phyloP scores from a whole-genome alignment of 31 red algal genomes.

The Endocladia muricata region DNA sequence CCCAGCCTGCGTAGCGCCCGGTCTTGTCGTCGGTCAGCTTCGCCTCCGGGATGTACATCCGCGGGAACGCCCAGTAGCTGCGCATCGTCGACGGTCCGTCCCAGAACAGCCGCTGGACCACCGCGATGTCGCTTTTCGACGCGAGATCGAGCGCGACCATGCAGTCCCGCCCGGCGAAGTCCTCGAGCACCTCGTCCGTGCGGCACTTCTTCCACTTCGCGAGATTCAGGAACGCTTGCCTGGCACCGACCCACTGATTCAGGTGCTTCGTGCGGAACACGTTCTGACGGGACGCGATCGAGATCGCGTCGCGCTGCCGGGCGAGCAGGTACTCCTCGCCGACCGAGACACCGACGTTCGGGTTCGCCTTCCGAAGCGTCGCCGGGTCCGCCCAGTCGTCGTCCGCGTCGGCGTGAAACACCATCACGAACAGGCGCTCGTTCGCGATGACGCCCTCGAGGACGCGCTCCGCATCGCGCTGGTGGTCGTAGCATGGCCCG shows the following conservation, averaged over 20 bases:
- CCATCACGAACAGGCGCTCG: not conserved
- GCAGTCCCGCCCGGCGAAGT: constrained; percentile 5
- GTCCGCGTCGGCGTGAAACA: constrained; percentile 1
- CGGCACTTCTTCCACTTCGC: not conserved
- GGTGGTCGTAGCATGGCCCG: constrained; percentile 6
- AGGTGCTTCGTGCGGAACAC: constrained; percentile 10
- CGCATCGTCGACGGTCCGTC: not conserved
- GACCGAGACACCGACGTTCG: not conserved
- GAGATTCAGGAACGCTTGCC: not conserved
- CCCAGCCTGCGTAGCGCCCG: not conserved
- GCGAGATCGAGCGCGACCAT: not conserved
- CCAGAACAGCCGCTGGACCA: not conserved
- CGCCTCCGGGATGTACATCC: not conserved
- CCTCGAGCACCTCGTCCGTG: not conserved
- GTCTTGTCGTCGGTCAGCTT: not conserved
- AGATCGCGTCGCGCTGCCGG: not conserved
- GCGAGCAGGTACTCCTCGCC: not conserved
- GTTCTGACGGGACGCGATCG: not conserved
- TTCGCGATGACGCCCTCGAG: not conserved
- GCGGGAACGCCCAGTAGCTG: not conserved
- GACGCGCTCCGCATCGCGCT: not conserved
- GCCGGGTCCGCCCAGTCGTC: constrained; percentile 8
- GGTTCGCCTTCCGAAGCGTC: not conserved
- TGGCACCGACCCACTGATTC: constrained; percentile 5
- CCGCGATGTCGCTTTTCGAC: not conserved